Conservation (phyloP, 768 basidiomycete genomes). For the Suillus sp. region DNA sequence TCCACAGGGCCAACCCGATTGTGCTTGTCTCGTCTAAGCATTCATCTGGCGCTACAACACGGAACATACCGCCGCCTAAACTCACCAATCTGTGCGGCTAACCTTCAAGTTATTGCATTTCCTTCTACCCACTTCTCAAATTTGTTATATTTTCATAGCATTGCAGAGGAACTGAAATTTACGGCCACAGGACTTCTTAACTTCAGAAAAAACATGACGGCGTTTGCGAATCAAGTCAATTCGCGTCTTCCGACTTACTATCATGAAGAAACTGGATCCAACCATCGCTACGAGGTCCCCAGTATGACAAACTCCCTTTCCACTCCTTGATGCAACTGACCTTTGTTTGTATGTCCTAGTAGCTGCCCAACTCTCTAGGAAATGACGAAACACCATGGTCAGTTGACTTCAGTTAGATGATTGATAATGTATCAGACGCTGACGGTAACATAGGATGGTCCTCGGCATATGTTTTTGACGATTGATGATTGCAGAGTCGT, state of each 20-base stretch:
- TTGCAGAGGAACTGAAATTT: constrained; percentile 78
- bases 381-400: neutral
- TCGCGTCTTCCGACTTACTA: too few species aligned
- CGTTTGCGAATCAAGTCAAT: too few species aligned
- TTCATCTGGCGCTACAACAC: too few species aligned
- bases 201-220: constrained; percentile 16
- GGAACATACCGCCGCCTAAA: too few species aligned
- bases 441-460: neutral
- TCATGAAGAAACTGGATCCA: too few species aligned
- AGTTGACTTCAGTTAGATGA: neutral
- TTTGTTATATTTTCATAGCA: neutral
- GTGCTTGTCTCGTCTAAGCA: too few species aligned
- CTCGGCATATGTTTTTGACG: neutral
- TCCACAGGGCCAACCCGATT: too few species aligned
- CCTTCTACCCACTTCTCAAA: neutral
- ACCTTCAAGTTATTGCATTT: too few species aligned
- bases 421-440: neutral
- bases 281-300: too few species aligned
- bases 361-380: neutral
- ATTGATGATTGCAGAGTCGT: neutral
- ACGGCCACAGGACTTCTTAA: constrained; percentile 84
- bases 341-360: neutral
- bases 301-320: too few species aligned
- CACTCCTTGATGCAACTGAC: too few species aligned
- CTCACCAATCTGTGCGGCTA: too few species aligned